phyloP scores from a whole-genome alignment of 345 rosid species.

The Dimocarpus longan region DNA sequence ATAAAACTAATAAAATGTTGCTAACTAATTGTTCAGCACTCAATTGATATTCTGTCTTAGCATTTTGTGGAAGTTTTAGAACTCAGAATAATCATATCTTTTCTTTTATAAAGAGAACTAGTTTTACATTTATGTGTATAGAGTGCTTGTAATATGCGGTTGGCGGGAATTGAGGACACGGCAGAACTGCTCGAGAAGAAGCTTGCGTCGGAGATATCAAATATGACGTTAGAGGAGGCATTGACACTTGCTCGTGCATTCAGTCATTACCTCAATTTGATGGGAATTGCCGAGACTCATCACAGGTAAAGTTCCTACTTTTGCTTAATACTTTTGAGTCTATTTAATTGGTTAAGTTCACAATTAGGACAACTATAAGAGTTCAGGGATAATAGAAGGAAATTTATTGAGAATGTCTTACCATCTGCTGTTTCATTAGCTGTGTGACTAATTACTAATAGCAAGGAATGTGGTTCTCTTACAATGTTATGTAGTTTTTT shows the following conservation, averaged over 20 bases:
- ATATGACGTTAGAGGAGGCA: conserved; percentile 87
- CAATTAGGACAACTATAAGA: background rate
- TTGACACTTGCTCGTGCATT: conserved; percentile 86
- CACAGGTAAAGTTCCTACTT: conserved; percentile 55
- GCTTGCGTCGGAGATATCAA: conserved; percentile 73
- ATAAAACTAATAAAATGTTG: background rate
- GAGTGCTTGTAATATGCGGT: conserved; percentile 91
- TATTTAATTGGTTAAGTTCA: background rate
- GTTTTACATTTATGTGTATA: conserved; percentile 13
- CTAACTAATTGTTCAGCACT: background rate
- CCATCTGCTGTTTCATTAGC: background rate
- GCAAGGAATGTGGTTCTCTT: background rate
- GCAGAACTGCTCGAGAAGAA: conserved; percentile 88
- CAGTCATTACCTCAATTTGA: conserved; percentile 89
- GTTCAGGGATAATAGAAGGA: background rate
- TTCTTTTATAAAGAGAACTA: conserved; percentile 2
- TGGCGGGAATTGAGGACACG: conserved; percentile 83
- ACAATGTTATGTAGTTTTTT: conserved; percentile 13
- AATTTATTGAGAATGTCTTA: background rate
- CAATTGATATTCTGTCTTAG: background rate
- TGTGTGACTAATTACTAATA: background rate
- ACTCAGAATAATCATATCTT: background rate
- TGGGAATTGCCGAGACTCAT: conserved; percentile 96
- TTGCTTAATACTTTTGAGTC: background rate
- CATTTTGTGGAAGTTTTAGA: background rate